Percentiles rank a stretch among this genome's conserved stretches.
Evolutionary conservation across 2,329 filamentous ascomycete species (phyloP).

Genomic region (Claviceps arundinis): DNA sequence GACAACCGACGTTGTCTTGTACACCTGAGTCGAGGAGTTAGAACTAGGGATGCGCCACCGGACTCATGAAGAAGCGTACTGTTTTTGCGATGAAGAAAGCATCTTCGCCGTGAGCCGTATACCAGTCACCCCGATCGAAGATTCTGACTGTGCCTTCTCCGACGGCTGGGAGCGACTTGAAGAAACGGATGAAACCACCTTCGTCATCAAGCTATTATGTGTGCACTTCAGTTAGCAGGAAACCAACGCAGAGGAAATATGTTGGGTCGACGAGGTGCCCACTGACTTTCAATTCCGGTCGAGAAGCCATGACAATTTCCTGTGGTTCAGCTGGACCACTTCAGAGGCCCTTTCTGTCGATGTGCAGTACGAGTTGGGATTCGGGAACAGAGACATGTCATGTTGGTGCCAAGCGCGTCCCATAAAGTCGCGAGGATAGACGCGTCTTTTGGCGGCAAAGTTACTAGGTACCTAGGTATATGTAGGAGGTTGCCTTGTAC

Average conservation of each 20-base stretch:
- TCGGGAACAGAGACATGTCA: background rate
- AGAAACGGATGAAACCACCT: constrained; percentile 91
- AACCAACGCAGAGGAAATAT: background rate
- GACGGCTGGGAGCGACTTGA: constrained; percentile 65
- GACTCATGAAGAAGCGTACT: constrained; percentile 28
- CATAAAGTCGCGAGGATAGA: constrained; percentile 5
- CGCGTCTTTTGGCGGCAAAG: constrained; percentile 10
- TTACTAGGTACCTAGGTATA: too few relatives aligned
- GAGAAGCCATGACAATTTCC: constrained; percentile 48
- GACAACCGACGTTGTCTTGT: constrained; percentile 94
- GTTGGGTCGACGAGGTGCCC: background rate
- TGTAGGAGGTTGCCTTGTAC: too few relatives aligned
- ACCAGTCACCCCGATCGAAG: constrained; percentile 90
- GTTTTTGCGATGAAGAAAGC: constrained; percentile 71
- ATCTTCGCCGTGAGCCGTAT: constrained; percentile 83
- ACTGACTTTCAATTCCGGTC: constrained; percentile 56
- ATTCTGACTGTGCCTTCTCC: constrained; percentile 70
- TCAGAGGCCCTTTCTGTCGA: background rate
- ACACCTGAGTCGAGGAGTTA: constrained; percentile 46
- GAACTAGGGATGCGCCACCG: background rate
- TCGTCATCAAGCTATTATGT: constrained; percentile 74
- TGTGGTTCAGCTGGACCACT: background rate
- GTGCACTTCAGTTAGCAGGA: background rate
- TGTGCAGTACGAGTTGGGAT: background rate
- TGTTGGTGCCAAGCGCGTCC: constrained; percentile 3